phyloP scores from a whole-genome alignment of 805 yeast species.

The Starmerella floris region DNA sequence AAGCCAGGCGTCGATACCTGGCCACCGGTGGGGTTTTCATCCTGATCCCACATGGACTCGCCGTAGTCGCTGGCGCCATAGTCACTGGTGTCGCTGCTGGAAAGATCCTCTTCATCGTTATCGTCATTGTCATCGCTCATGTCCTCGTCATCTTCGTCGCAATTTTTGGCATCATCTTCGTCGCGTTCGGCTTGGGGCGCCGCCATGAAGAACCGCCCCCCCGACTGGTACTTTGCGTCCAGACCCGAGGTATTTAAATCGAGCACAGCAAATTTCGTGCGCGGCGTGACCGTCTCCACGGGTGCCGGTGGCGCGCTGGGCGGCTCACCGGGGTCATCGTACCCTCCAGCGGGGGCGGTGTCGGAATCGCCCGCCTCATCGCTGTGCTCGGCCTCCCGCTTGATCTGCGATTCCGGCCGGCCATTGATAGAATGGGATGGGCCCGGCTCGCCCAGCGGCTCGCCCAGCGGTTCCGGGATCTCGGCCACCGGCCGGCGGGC shows the following conservation, averaged over 20 bases:
- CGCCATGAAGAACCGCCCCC: slow-evolving; percentile 73
- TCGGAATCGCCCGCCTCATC: too few relatives aligned
- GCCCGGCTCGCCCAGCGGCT: too few relatives aligned
- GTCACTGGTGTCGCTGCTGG: not conserved
- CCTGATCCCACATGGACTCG: not conserved
- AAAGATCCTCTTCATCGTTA: not conserved
- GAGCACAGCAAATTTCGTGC: slow-evolving; percentile 70
- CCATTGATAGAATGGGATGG: too few relatives aligned
- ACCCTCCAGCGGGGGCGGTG: too few relatives aligned
- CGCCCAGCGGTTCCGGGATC: too few relatives aligned
- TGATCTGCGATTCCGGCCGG: too few relatives aligned
- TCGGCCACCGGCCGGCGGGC: too few relatives aligned
- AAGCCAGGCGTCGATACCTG: not conserved
- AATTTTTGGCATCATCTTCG: slow-evolving; percentile 1
- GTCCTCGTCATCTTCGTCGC: not conserved
- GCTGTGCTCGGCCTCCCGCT: too few relatives aligned
- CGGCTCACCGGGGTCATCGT: too few relatives aligned
- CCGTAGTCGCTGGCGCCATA: not conserved
- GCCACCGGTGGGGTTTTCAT: not conserved
- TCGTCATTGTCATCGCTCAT: not conserved
- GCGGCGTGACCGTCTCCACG: too few relatives aligned
- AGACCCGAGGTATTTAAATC: slow-evolving; percentile 54
- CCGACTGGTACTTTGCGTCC: slow-evolving; percentile 75
- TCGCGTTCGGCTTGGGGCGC: slow-evolving; percentile 9
- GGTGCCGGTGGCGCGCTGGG: not conserved